Conservation (phyloP, 768 basidiomycete genomes). For the Mycena crocata region DNA sequence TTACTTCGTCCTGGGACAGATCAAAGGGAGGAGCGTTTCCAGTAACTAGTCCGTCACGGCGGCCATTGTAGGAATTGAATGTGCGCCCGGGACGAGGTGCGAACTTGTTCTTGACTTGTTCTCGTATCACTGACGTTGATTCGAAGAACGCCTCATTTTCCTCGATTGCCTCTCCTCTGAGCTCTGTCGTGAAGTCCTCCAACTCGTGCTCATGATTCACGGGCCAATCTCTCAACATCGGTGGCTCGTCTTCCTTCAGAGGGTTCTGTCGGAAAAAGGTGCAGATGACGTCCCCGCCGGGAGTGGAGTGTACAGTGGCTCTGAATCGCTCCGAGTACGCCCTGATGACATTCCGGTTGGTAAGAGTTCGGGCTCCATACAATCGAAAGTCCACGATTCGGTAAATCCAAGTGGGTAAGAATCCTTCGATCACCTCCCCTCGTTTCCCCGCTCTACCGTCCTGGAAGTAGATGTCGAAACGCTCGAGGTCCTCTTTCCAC, state of each 20-base stretch:
- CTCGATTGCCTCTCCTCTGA: background rate
- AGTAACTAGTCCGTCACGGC: constrained; percentile 38
- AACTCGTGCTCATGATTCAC: background rate
- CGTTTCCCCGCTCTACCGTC: background rate
- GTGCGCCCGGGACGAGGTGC: background rate
- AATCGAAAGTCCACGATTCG: background rate
- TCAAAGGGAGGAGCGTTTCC: no score
- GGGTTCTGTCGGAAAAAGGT: constrained; percentile 3
- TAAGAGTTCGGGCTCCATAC: background rate
- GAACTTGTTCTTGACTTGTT: background rate
- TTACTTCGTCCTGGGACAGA: no score
- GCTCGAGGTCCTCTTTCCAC: background rate
- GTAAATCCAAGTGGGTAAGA: background rate
- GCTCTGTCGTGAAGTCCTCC: background rate
- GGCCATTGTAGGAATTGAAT: background rate
- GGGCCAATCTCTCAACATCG: background rate
- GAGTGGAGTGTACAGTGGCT: background rate
- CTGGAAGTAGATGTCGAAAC: background rate
- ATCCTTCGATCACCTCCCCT: background rate
- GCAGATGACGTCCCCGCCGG: background rate
- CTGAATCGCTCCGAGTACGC: background rate
- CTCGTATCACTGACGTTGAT: background rate
- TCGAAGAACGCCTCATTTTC: background rate
- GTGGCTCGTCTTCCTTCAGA: background rate
- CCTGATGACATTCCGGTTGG: background rate